phyloP scores from a whole-genome alignment of 208 protist species.

The Trichomonas gallinae region DNA sequence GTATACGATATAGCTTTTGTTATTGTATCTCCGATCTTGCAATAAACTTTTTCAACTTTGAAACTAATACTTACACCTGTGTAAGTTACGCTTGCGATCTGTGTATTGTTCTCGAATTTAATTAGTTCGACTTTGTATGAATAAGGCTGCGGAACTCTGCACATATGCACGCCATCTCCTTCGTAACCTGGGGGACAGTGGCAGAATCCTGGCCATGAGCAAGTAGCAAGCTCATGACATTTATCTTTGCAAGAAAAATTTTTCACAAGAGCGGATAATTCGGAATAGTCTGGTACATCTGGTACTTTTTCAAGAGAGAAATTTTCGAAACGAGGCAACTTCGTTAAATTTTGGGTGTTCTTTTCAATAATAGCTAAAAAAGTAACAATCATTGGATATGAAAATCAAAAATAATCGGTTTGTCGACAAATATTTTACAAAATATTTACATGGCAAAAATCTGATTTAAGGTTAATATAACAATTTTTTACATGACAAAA shows the following conservation, averaged over 20 bases:
- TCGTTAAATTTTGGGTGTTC: no score
- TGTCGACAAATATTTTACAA: no score
- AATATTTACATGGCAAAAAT: no score
- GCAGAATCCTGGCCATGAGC: not conserved
- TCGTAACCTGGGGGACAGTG: not conserved
- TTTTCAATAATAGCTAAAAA: no score
- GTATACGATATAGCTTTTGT: not conserved
- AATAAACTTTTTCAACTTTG: not conserved
- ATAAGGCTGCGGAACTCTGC: not conserved
- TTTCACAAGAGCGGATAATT: no score
- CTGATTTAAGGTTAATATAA: no score
- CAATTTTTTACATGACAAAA: no score
- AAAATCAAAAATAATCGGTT: no score
- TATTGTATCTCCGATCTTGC: not conserved
- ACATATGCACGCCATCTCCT: not conserved
- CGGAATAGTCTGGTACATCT: no score
- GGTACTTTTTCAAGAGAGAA: no score
- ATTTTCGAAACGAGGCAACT: no score
- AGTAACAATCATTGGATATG: no score
- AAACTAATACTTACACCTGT: not conserved
- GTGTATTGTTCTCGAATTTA: not conserved
- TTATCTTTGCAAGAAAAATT: not conserved
- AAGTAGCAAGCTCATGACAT: not conserved
- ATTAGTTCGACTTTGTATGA: not conserved
- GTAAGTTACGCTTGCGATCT: not conserved